Evolutionary conservation across 371 early-diverging fungal genomes (phyloP), one percentile per base, ranked within the genome.

Genomic region (Apophysomyces sp.): DNA sequence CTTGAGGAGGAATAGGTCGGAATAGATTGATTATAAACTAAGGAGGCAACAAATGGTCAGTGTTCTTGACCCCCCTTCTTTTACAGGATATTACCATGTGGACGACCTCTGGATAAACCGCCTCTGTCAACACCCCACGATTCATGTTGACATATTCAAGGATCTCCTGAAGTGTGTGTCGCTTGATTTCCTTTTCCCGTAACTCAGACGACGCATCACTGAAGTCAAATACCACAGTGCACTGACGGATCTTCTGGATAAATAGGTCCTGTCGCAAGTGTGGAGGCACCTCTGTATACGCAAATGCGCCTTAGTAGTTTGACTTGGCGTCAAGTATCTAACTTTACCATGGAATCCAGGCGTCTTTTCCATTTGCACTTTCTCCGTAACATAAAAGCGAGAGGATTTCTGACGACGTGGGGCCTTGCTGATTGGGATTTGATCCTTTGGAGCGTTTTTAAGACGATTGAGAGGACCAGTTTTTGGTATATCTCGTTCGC

Each of bases 141-240:
- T 89, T 92, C 68, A 83, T 92, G 31, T 90, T 87, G 58, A 98
- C 89, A 71, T 96, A 96, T 53, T 97, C 96, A 36, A 96, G 84
- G 13, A 98, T 81, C 67, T 98, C 97, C 27, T 89, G 86, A 59
- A 98, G 73, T 8, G 95, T 89, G 60, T 89, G 87, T 53, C 94
- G 86, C 71, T 98, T 98, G 70, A 97, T 93, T 69, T 98, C 97
- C 68, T 98, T 98, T 69, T 94, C 95, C 55, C 86, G 87, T 31
- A 95, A 69, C 72, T 96, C 95, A 21, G 91, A 81, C 56, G 90
- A 82, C 12, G 91, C 86, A 76, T 95, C 96, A 60, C 85, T 91
- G 71, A 98, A 98, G 69, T 98, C 98, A 63, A 97, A 97, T 18
- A 96, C 80, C 26, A 94, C 90, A 44, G 84, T 83, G 72, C 98